Evolutionary conservation across 192 early-diverging fungal genomes (phyloP).

Genomic region (Borealophlyctis nickersoniae): DNA sequence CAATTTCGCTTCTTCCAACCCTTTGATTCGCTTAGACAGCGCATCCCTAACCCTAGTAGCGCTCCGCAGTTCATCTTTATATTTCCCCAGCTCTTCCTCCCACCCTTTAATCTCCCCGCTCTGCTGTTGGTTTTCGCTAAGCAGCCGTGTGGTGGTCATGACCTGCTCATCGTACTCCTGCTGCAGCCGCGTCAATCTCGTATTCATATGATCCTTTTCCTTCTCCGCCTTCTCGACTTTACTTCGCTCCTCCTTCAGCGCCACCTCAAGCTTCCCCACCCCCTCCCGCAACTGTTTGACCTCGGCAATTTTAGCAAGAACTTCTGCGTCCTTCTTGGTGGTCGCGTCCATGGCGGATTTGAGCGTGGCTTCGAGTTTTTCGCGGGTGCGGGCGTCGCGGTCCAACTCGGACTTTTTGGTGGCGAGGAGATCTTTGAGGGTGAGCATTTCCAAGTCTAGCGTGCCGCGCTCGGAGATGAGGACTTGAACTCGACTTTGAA

Average conservation of each 20-base stretch:
- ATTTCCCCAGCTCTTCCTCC: slow-evolving; percentile 44
- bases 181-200: slow-evolving; percentile 33
- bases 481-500: slow-evolving; percentile 19
- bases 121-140: slow-evolving; percentile 45
- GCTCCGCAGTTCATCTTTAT: slow-evolving; percentile 43
- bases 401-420: slow-evolving; percentile 54
- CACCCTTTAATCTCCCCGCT: slow-evolving; percentile 39
- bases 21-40: slow-evolving; percentile 44
- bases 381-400: slow-evolving; percentile 40
- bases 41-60: slow-evolving; percentile 38
- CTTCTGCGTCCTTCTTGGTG: slow-evolving; percentile 40
- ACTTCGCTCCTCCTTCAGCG: slow-evolving; percentile 41
- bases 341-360: slow-evolving; percentile 23
- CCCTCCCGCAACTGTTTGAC: slow-evolving; percentile 29
- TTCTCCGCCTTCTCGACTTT: slow-evolving; percentile 28
- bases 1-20: slow-evolving; percentile 46
- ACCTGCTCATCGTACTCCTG: slow-evolving; percentile 50
- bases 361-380: slow-evolving; percentile 45
- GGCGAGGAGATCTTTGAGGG: slow-evolving; percentile 50
- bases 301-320: slow-evolving; percentile 34
- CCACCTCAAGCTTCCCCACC: slow-evolving; percentile 32
- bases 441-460: slow-evolving; percentile 41
- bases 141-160: slow-evolving; percentile 31
- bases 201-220: slow-evolving; percentile 38
- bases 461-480: slow-evolving; percentile 28